Evolutionary conservation across 495 filamentous ascomycete species (phyloP), one percentile per base, ranked within the genome.

Genomic region (Haplographium delicatum): DNA sequence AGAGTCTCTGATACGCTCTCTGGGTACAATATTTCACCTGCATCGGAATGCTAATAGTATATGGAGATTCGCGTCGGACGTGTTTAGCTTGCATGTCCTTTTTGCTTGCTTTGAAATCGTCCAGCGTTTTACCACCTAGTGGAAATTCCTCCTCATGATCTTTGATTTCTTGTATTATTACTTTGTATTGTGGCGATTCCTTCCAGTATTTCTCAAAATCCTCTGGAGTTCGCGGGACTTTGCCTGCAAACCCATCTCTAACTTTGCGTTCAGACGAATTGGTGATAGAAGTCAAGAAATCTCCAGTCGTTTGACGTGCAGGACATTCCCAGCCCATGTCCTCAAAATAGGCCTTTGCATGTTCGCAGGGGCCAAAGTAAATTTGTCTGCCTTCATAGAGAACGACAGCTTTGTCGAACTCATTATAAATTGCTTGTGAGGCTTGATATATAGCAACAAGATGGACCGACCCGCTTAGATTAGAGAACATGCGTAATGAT

Each of bases 231-330:
- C 84, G 79, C 7, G 87, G 88, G 4, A 85, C 80, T 40, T 70
- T 69, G 26, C 73, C 64, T 45, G 88, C 79, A 62, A 72, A 85
- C 0, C 85, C 87, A 1, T 68, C 53, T 1, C 77, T 73, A 31
- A 83, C 68, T 24, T 73, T 70, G 9, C 86, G 79, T 43, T 88
- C 81, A 22, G 75, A 68, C 3, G 80, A 72, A 37, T 83, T 83
- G 9, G 84, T 88, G 58, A 89, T 74, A 4, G 82, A 84, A 0
- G 85, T 89, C 5, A 89, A 65, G 59, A 88, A 89, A 59, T 89
- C 86, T 15, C 82, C 77, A 0, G 78, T 83, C 0, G 79, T 83
- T 59, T 78, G 73, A 1, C 80, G 63, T 0, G 72, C 62, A 1
- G 77, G 77, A 44, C 73, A 76, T 31, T 62, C 62, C 54, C 78